Evolutionary conservation across 2,329 filamentous ascomycete genomes (phyloP).

Genomic region (Colletotrichum brevisporum): DNA sequence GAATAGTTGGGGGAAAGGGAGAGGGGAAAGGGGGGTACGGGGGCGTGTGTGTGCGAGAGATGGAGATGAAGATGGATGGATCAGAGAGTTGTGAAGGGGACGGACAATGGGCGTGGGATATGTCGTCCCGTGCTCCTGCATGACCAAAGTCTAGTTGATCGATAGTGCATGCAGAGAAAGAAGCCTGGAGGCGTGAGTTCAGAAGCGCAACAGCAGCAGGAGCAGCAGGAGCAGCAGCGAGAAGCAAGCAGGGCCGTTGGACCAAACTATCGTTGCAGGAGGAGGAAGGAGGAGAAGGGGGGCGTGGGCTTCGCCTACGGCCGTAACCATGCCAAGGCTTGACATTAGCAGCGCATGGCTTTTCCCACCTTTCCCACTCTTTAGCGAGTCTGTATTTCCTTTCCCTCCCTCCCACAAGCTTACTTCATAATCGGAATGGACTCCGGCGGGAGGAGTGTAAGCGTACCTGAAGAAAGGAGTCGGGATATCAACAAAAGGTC

Average conservation of each 20-base stretch:
- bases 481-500: neutral
- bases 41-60: too few relatives aligned
- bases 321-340: neutral
- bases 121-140: slow-evolving; percentile 19
- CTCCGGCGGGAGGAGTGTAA: slow-evolving; percentile 1
- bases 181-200: neutral
- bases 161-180: slow-evolving; percentile 2
- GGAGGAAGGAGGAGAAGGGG: neutral
- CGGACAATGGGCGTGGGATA: neutral
- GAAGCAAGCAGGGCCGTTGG: neutral
- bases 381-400: too few relatives aligned
- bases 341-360: neutral
- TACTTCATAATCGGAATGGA: too few relatives aligned
- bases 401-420: too few relatives aligned
- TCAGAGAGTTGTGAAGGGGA: neutral
- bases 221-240: neutral
- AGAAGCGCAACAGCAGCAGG: neutral
- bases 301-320: neutral
- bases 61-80: too few relatives aligned
- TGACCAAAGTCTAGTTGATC: slow-evolving; percentile 1
- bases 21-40: neutral
- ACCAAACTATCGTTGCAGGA: slow-evolving; percentile 1
- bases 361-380: too few relatives aligned
- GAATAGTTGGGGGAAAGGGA: neutral
- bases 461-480: slow-evolving; percentile 13